Base-by-base conservation (phyloP, 2,329 filamentous ascomycete species). In the Sporothrix curviconia region DNA sequence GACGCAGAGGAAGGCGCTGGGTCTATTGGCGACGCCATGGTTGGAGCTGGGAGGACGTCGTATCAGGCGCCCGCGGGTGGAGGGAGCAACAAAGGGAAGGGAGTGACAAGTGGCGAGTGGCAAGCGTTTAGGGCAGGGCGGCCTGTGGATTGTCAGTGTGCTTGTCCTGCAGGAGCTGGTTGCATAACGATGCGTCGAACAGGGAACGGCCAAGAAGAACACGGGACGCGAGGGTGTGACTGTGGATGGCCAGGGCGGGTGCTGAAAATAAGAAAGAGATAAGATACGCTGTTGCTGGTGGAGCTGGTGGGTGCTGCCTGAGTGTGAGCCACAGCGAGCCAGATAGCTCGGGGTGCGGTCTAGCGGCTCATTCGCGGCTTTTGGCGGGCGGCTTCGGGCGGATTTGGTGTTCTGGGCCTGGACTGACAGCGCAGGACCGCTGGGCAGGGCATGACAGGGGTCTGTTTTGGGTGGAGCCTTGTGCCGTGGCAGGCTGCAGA, bases 1-100 rank as follows among this genome's bases (percentile, higher is more conserved):
- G 52, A 15, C 15, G 52, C 19, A 25, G 52, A n/a, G 7, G 30
- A 37, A 22, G 52, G 11, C 25, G 52, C 22, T 39, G 19, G 14
- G 19, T 55, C 52, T 55, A 39, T 47, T 46, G 42, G 32, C 28
- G 52, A 42, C 42, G 42, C 22, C 52, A 55, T 55, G 22, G n/a
- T 39, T 32, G 4, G 37, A n/a, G 37, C 17, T n/a, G 43, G n/a
- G 19, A 28, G 3, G 15, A 15, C 12, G 22, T 7, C 11, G 34
- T 40, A 19, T 17, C 22, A 19, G 30, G 22, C 24, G 15, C 4
- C 28, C 3, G 22, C 22, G 11, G 28, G 28, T 30, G 37, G 28
- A 36, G n/a, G 14, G 8, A 15, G 30, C 4, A 46, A 40, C 24
- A 28, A 22, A 52, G n/a, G n/a, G n/a, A n/a, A n/a, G n/a, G n/a